Evolutionary conservation across 352 stramenopile genomes (phyloP), one percentile per base, ranked within the genome.

Genomic region (Phytopythium litorale): DNA sequence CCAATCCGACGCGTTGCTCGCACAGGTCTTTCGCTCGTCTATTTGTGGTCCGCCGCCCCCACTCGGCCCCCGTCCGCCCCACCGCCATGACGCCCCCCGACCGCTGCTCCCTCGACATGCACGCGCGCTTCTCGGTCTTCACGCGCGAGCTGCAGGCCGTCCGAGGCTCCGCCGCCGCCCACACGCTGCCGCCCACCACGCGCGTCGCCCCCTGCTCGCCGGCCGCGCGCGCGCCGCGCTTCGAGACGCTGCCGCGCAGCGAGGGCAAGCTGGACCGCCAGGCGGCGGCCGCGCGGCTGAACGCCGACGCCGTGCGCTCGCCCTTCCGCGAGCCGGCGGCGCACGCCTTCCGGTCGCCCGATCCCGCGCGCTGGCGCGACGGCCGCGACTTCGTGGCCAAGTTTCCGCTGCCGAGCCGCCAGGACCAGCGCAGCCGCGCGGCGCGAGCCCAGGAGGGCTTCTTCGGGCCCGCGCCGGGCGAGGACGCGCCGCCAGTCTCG

Each of bases 321-420:
- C 72, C 69, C 12, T 91, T 87, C 58, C 60, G 61, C 58, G 58
- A 72, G 38, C 77, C 79, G 19, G 79, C 71, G 42, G 67, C 73
- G 23, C 75, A 87, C 55, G 58, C 66, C 19, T 82, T 87, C 58
- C 81, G 79, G 19, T 46, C 70, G 13, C 53, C 64, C 11, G 67
- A 62, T 13, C 66, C 38, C 3, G 65, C 62, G 40, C 48, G 62
- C 3, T 60, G 55, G 55, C 37, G 55, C 16, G 38, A 30, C 38
- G 66, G 66, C 16, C 66, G 66, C 4, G 81, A 93, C 57, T 93
- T 93, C 62, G 69, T 73, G 46, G 66, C 81, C 62, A 93, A 91
- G 56, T 93, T 93, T 57, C 59, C 54, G 11, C 30, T 91, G 12
- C 70, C 78, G 19, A 87, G 65, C 62, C 87, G 76, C 49, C 84